phyloP scores from a whole-genome alignment of 257 asterid species.

The Capsicum rhomboideum region DNA sequence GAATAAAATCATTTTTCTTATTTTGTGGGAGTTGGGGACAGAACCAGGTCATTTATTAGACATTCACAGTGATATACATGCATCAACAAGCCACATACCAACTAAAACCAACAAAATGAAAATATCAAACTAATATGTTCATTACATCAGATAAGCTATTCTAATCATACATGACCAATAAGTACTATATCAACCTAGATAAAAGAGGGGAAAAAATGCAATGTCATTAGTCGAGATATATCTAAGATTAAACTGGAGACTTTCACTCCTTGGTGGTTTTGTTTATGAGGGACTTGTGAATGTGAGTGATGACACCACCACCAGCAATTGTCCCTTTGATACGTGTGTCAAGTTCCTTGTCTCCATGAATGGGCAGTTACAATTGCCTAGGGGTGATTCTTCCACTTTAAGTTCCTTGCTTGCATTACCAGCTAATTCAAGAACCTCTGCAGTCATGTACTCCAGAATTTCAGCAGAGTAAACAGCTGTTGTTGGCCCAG shows the following conservation, averaged over 20 bases:
- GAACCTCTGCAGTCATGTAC: constrained; percentile 89
- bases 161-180: neutral
- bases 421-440: constrained; percentile 94
- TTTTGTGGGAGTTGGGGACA: too few species aligned
- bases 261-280: constrained; percentile 90
- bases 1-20: too few species aligned
- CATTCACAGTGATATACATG: neutral
- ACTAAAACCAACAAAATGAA: neutral
- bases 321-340: constrained; percentile 97
- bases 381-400: constrained; percentile 91
- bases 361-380: constrained; percentile 96
- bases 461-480: constrained; percentile 95
- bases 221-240: neutral
- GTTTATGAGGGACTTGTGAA: constrained; percentile 98
- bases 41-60: too few species aligned
- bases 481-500: constrained; percentile 96
- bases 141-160: neutral
- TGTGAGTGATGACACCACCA: constrained; percentile 97
- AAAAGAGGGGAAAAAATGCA: neutral
- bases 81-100: neutral
- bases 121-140: neutral
- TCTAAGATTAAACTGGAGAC: neutral
- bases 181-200: neutral
- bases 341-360: constrained; percentile 93
- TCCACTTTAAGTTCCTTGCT: constrained; percentile 93